Conservation (phyloP, 768 basidiomycete species). For the Agaricus sinodeliciosus region DNA sequence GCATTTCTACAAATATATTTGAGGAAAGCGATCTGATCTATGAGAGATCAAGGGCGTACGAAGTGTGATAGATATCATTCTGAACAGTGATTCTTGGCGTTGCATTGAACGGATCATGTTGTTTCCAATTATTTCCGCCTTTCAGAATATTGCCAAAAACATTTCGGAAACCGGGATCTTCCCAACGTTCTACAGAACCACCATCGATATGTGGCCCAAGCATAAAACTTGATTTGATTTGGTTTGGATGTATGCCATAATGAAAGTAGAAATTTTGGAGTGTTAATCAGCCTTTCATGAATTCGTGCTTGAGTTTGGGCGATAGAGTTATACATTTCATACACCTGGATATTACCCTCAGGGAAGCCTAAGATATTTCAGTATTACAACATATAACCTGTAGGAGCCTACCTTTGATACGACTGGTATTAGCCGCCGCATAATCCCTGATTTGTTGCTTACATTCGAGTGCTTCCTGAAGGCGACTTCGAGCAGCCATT, state of each 20-base stretch:
- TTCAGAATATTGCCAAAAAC: conserved; percentile 39
- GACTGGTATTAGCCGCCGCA: conserved; percentile 48
- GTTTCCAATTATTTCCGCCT: conserved; percentile 38
- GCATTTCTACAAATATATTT: conserved; percentile 42
- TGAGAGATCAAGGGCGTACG: conserved; percentile 29
- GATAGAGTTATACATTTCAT: conserved; percentile 65
- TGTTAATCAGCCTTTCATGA: conserved; percentile 49
- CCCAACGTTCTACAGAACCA: conserved; percentile 51
- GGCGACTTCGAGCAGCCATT: conserved; percentile 48
- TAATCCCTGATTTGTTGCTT: conserved; percentile 50
- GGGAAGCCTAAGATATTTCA: conserved; percentile 47
- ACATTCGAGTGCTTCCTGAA: conserved; percentile 47
- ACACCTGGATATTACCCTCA: conserved; percentile 60
- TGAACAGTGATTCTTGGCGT: conserved; percentile 39
- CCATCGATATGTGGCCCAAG: conserved; percentile 57
- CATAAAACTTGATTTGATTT: conserved; percentile 46
- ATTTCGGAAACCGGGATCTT: conserved; percentile 35
- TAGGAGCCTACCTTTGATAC: conserved; percentile 43
- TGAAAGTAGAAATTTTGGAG: conserved; percentile 50
- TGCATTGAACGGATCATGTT: conserved; percentile 46
- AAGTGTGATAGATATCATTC: conserved; percentile 56
- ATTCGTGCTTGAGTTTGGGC: conserved; percentile 63
- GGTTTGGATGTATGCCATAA: conserved; percentile 48
- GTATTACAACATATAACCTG: conserved; percentile 42
- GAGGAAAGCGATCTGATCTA: background rate